Conservation (phyloP, 106 monocot species). For the Alisma plantagoaquatica region DNA sequence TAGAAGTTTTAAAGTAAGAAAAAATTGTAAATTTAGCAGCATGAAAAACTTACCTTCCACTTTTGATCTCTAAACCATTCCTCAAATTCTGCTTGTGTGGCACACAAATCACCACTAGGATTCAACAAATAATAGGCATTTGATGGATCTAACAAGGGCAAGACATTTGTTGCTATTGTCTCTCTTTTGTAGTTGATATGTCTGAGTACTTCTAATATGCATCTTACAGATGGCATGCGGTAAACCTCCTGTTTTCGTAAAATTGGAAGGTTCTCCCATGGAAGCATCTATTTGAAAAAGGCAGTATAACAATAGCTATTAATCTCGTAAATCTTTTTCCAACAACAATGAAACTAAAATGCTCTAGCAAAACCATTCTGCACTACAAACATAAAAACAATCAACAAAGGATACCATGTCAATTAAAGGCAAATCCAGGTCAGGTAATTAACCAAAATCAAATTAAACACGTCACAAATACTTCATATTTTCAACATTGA, state of each 20-base stretch:
- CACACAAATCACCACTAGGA: conserved; percentile 62
- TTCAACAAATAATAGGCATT: conserved; percentile 68
- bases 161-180: conserved; percentile 1
- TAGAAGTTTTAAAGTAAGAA: no score
- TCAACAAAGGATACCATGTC: no score
- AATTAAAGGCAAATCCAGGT: no score
- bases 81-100: conserved; percentile 68
- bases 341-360: no score
- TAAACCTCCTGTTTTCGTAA: conserved; percentile 73
- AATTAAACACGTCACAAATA: no score
- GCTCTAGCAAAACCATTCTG: no score
- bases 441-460: no score
- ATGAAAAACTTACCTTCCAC: conserved; percentile 65
- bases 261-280: conserved; percentile 76
- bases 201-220: conserved; percentile 33
- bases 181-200: conserved; percentile 8
- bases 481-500: no score
- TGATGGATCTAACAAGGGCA: conserved; percentile 49
- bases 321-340: no score
- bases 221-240: conserved; percentile 81
- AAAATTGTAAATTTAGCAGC: no score
- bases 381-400: no score
- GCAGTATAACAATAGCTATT: no score
- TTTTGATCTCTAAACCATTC: conserved; percentile 56
- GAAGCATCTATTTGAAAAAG: conserved; percentile 52